Evolutionary conservation across 441 rosid genomes (phyloP), one percentile per base, ranked within the genome.

Genomic region (Bruguiera hainesii): DNA sequence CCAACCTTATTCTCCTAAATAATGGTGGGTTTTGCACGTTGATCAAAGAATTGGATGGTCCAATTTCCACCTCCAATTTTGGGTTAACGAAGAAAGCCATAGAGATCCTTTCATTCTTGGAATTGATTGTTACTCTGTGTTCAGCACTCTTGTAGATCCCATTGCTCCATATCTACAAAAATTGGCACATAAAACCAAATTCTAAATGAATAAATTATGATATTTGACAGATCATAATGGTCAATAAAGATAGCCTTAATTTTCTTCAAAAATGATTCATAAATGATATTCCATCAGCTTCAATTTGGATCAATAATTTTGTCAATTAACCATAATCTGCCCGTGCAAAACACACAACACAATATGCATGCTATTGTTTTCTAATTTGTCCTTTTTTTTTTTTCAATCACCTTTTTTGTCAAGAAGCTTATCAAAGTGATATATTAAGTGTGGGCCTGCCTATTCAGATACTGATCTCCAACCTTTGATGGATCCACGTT

Each of bases 71-170:
- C 0, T 83, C 86, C 10, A 79, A 51, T 42, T 79, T 90, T 6
- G 97, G 92, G 71, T 84, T 86, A 83, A 83, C 83, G 69, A 89
- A 90, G 73, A 87, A 88, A 4, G 93, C 96, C 37, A 89, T 73
- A 0, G 97, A 88, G 0, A 88, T 76, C 46, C 97, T 81, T 69
- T 92, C 92, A 37, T 77, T 68, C 21, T 65, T 60, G 5, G 90
- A 82, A 67, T 90, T 89, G 37, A 87, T 90, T 3, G 79, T 75
- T 76, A 82, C 97, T 68, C 87, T 84, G 30, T 93, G 96, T 84
- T 90, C 97, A 65, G 90, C 86, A 61, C 97, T 93, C 68, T 83
- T 83, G 78, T 87, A 93, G 9, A 61, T 63, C 53, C 89, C 85
- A 66, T 93, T 93, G 83, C 93, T 93, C 61, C 90, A 58, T 35